phyloP scores from a whole-genome alignment of 805 yeast genomes.

The Starmera dryadoides region DNA sequence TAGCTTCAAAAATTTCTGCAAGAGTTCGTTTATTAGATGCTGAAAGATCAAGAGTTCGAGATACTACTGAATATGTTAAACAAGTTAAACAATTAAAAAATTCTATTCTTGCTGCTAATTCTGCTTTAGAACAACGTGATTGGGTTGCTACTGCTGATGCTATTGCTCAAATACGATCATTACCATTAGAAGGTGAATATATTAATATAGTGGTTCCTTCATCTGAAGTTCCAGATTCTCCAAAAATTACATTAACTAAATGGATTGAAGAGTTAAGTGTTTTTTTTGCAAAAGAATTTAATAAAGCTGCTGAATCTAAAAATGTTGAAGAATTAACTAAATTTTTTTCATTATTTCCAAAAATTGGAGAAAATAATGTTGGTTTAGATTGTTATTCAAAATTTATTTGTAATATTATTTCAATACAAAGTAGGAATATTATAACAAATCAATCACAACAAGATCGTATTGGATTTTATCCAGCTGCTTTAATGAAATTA shows the following conservation, averaged over 20 bases:
- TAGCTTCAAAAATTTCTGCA: conserved; percentile 61
- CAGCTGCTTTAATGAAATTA: conserved; percentile 55
- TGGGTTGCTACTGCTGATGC: conserved; percentile 78
- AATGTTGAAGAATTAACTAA: conserved; percentile 67
- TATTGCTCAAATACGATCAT: conserved; percentile 40
- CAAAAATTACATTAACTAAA: conserved; percentile 43
- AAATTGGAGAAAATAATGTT: conserved; percentile 60
- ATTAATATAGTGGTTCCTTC: conserved; percentile 83
- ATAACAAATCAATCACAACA: conserved; percentile 38
- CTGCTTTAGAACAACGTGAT: conserved; percentile 59
- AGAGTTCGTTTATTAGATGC: conserved; percentile 63
- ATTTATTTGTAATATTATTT: conserved; percentile 80
- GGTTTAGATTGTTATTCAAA: conserved; percentile 80
- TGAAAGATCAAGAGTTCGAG: conserved; percentile 58
- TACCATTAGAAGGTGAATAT: conserved; percentile 65
- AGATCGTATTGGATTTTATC: conserved; percentile 43
- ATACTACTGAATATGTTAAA: conserved; percentile 57
- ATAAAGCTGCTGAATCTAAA: conserved; percentile 55
- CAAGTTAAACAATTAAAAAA: conserved; percentile 60
- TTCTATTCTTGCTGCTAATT: conserved; percentile 56
- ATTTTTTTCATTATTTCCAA: conserved; percentile 82
- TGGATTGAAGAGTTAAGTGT: conserved; percentile 56
- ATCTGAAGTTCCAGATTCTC: conserved; percentile 75
- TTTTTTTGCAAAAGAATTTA: conserved; percentile 57
- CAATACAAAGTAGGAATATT: conserved; percentile 67